Conservation (phyloP, 2,329 filamentous ascomycete genomes). For the Berkeleyomyces rouxiae region DNA sequence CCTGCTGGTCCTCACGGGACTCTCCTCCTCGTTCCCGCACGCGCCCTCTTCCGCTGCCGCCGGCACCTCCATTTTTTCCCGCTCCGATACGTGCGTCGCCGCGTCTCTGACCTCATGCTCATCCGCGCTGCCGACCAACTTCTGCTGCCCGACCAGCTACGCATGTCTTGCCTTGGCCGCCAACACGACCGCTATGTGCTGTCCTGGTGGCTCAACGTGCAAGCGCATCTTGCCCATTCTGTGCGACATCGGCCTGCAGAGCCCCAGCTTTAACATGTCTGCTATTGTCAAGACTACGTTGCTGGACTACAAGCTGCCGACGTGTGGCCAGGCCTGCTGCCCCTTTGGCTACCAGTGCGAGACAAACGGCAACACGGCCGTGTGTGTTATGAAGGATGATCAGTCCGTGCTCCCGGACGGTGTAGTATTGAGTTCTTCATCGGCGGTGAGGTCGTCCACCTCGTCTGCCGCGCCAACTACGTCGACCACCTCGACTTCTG, state of each 20-base stretch:
- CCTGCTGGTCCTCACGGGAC: slow-evolving; percentile 23
- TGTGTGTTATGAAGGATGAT: slow-evolving; percentile 37
- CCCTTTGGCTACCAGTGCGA: slow-evolving; percentile 55
- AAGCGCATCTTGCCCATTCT: slow-evolving; percentile 43
- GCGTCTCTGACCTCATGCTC: slow-evolving; percentile 34
- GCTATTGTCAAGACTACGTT: slow-evolving; percentile 51
- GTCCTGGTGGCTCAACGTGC: slow-evolving; percentile 42
- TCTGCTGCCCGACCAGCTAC: slow-evolving; percentile 44
- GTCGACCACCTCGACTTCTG: slow-evolving; percentile 16
- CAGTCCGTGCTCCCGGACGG: slow-evolving; percentile 27
- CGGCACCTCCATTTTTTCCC: slow-evolving; percentile 22
- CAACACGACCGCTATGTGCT: slow-evolving; percentile 55
- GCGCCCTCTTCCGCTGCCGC: slow-evolving; percentile 22
- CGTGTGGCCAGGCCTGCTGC: slow-evolving; percentile 48
- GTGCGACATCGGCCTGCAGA: slow-evolving; percentile 46
- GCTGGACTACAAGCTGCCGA: slow-evolving; percentile 36
- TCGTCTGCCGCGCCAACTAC: slow-evolving; percentile 15
- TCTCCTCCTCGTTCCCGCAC: slow-evolving; percentile 21
- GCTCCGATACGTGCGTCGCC: slow-evolving; percentile 24
- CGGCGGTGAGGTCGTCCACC: slow-evolving; percentile 12
- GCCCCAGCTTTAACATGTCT: slow-evolving; percentile 37
- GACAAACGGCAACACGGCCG: slow-evolving; percentile 9
- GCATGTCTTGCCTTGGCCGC: slow-evolving; percentile 45
- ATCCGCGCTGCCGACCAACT: slow-evolving; percentile 39
- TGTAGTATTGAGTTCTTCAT: slow-evolving; percentile 16